Base-by-base conservation (phyloP, 805 yeast species). In the Scheffersomyces stipitis region DNA sequence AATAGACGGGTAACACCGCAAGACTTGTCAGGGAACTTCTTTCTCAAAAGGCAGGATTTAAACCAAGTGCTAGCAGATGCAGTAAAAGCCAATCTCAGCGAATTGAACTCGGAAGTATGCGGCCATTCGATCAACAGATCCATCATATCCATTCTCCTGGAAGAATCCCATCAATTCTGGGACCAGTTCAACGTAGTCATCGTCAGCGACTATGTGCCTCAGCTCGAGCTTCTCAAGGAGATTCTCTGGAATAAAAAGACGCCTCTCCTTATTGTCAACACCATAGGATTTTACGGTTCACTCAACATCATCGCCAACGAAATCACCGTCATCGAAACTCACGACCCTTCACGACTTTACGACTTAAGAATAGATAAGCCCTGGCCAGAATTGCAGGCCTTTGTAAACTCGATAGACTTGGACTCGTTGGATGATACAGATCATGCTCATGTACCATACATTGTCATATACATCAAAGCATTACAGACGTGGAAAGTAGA, bases 301-400 rank as follows among this genome's bases (percentile, higher is more conserved):
- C 42, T 86, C 4, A 65, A 80, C 28, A 52, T 83, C 3, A 60
- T 75, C 22, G 55, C 75, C n/a, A 56, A 52, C 18, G 87, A 81
- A 47, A 78, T 78, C 6, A 75, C 81, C n/a, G 75, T 86, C 2
- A 62, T 87, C 12, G 90, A 90, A 41, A 78, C 96, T 0, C 75
- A 69, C 48, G 95, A 88, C 55, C 79, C 81, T 0, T 80, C 64
- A 54, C 65, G 75, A 6, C 51, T 81, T 2, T 77, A 71, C 17
- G 96, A 87, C 49, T 60, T 89, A 40, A 63, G 95, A 34, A 58
- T 89, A 2, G 81, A 79, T 41, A 38, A 54, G 4, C 86, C 93
- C 1, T 91, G 96, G 96, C 61, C 69, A 1, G 88, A 85, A 46
- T 59, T 89, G 5, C 56, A 59, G 26, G 62, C 58, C 0, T 79